A percentile compares a stretch with the other conserved stretches of the same genome.
phyloP scores from a whole-genome alignment of 2,329 filamentous ascomycete genomes.

The Ambrosiella xylebori region DNA sequence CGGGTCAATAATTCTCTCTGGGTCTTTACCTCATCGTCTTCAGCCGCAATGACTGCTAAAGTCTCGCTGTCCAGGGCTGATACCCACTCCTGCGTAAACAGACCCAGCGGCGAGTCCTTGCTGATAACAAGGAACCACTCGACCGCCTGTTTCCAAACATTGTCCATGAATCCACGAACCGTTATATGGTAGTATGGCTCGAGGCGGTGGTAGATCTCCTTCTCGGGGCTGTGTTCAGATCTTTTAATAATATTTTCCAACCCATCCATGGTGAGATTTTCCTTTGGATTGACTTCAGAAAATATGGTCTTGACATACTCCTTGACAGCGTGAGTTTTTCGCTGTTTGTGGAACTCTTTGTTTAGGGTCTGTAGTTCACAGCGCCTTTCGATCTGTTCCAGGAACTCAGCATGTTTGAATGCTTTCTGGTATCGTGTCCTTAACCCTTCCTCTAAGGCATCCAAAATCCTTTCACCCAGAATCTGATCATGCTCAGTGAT shows the following conservation, averaged over 20 bases:
- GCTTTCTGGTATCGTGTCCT: constrained; percentile 16
- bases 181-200: constrained; percentile 21
- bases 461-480: constrained; percentile 15
- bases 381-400: constrained; percentile 18
- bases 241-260: neutral
- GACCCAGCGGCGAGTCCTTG: constrained; percentile 16
- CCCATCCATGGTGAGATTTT: constrained; percentile 11
- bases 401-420: constrained; percentile 16
- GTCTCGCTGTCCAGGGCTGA: constrained; percentile 15
- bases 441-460: constrained; percentile 15
- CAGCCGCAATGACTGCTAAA: constrained; percentile 17
- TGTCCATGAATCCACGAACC: constrained; percentile 21
- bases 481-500: constrained; percentile 15
- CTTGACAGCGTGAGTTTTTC: neutral
- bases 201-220: constrained; percentile 20
- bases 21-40: constrained; percentile 20
- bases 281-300: neutral
- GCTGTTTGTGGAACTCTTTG: neutral
- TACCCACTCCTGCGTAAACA: constrained; percentile 21
- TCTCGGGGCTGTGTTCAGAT: constrained; percentile 15
- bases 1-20: constrained; percentile 26
- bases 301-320: neutral
- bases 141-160: constrained; percentile 20
- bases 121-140: constrained; percentile 18
- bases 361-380: constrained; percentile 20